Evolutionary conservation across 78 protist genomes (phyloP).

Genomic region (Speleostelium caveatum): DNA sequence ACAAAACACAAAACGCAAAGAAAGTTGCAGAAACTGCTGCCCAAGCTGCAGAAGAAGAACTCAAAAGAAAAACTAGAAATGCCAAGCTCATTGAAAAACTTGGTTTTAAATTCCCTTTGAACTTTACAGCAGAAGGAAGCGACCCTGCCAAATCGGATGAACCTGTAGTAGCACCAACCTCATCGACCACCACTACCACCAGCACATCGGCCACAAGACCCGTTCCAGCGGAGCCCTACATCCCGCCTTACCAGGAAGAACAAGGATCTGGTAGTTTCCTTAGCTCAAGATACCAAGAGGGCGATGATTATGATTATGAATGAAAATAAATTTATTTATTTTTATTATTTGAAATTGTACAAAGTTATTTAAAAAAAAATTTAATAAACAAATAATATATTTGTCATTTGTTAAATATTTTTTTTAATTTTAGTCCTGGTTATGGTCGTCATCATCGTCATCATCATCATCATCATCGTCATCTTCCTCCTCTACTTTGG

Average conservation of each 20-base stretch:
- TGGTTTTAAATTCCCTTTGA: conserved; percentile 13
- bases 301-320: background rate
- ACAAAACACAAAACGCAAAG: background rate
- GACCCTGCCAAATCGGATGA: background rate
- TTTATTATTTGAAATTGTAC: no score
- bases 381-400: conserved; percentile 31
- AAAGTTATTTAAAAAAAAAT: no score
- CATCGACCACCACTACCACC: background rate
- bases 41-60: conserved; percentile 31
- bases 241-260: background rate
- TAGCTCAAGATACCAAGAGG: background rate
- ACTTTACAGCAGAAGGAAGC: background rate
- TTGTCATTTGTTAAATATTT: conserved; percentile 14
- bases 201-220: background rate
- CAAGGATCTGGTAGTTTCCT: background rate
- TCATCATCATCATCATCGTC: background rate
- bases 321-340: no score
- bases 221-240: background rate
- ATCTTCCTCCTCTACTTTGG: no score
- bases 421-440: conserved; percentile 35
- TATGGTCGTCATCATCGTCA: conserved; percentile 16
- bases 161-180: no score
- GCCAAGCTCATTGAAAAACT: conserved; percentile 36
- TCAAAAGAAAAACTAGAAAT: conserved; percentile 13
- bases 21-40: conserved; percentile 17